Percentiles rank a stretch among this genome's conserved stretches.
Evolutionary conservation across 768 basidiomycete species (phyloP).

Genomic region (Exsudoporus frostii): DNA sequence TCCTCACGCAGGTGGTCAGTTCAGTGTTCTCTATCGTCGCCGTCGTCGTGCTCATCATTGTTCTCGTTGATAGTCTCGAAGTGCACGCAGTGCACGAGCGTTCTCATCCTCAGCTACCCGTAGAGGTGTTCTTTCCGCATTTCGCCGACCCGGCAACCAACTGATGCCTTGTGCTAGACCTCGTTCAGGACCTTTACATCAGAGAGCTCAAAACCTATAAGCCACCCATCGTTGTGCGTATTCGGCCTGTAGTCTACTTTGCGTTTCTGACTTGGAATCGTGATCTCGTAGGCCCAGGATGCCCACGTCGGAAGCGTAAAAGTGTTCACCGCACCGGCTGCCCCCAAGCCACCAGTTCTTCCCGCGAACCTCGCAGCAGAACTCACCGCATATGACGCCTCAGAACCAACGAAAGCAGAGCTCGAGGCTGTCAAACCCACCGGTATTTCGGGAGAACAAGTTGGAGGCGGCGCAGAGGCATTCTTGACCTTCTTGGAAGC

Average conservation of each 20-base stretch:
- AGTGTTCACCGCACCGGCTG: constrained; percentile 67
- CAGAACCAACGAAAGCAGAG: constrained; percentile 62
- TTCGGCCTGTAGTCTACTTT: background rate
- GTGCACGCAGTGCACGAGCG: constrained; percentile 49
- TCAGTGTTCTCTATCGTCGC: background rate
- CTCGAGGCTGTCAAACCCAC: constrained; percentile 35
- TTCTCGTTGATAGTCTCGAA: constrained; percentile 32
- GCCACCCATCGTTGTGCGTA: constrained; percentile 65
- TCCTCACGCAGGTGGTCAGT: constrained; percentile 56
- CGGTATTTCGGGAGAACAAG: constrained; percentile 20
- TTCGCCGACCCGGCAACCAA: constrained; percentile 20
- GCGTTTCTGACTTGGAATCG: background rate
- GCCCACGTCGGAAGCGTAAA: constrained; percentile 89
- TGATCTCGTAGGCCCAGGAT: constrained; percentile 66
- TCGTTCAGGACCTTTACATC: constrained; percentile 90
- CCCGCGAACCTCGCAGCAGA: constrained; percentile 87
- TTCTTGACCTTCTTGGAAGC: constrained; percentile 81
- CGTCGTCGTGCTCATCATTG: constrained; percentile 9
- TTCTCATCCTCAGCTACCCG: constrained; percentile 62
- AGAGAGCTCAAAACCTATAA: constrained; percentile 90
- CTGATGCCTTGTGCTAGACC: constrained; percentile 49
- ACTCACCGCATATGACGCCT: constrained; percentile 78
- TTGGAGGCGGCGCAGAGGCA: constrained; percentile 56
- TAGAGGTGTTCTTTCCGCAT: constrained; percentile 50
- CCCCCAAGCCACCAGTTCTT: constrained; percentile 72